Evolutionary conservation across 2,329 filamentous ascomycete species (phyloP).

Genomic region (Cercospora brassicicola): DNA sequence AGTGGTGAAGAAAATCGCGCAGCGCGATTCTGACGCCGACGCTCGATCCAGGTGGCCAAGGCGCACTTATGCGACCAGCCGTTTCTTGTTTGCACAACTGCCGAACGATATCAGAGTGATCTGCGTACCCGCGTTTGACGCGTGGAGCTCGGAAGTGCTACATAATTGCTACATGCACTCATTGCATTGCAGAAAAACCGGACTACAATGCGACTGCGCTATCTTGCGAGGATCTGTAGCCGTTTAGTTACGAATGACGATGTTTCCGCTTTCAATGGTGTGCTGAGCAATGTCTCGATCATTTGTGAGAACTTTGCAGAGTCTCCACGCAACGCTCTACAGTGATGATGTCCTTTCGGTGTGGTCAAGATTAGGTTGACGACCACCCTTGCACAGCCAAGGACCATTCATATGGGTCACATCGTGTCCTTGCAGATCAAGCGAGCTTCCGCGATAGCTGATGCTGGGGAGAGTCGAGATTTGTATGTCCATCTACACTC

Average conservation of each 20-base stretch:
- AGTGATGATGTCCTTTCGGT: neutral
- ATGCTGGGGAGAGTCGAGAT: constrained; percentile 4
- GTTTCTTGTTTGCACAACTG: constrained; percentile 7
- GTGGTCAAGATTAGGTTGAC: neutral
- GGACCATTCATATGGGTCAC: neutral
- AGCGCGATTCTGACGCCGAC: constrained; percentile 6
- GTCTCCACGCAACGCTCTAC: neutral
- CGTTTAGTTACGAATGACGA: neutral
- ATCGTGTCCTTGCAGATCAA: neutral
- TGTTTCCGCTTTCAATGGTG: neutral
- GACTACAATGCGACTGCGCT: neutral
- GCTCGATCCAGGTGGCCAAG: constrained; percentile 8
- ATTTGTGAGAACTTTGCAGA: neutral
- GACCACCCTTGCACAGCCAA: neutral
- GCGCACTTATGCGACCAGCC: constrained; percentile 1
- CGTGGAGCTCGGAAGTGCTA: neutral
- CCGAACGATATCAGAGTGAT: constrained; percentile 1
- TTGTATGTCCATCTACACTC: constrained; percentile 1
- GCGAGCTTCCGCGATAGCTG: neutral
- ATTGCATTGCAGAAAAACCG: neutral
- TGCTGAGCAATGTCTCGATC: neutral
- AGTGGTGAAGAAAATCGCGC: constrained; percentile 10
- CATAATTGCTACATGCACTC: constrained; percentile 1
- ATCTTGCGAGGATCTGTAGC: neutral
- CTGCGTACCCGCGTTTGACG: constrained; percentile 2